phyloP scores from a whole-genome alignment of 2,329 filamentous ascomycete genomes.

The Fusarium robinianum region DNA sequence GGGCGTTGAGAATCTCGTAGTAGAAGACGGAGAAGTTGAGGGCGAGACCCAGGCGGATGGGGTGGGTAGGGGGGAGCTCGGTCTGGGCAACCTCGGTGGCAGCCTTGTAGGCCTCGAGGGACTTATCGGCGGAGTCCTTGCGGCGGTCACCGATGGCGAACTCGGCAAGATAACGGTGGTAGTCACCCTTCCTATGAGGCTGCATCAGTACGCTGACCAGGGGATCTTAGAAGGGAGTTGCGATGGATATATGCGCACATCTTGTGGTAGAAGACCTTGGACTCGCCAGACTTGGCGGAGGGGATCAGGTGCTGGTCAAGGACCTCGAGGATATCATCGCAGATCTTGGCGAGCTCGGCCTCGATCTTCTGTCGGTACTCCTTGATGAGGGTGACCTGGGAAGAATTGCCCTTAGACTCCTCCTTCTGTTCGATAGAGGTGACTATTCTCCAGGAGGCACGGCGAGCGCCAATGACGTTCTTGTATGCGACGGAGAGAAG shows the following conservation, averaged over 20 bases:
- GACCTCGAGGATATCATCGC: conserved; percentile 95
- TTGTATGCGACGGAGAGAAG: conserved; percentile 90
- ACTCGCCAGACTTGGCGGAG: conserved; percentile 94
- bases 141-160: conserved; percentile 92
- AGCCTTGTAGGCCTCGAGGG: conserved; percentile 98
- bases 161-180: conserved; percentile 94
- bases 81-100: conserved; percentile 98
- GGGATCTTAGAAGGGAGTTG: conserved; percentile 20
- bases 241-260: conserved; percentile 68
- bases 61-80: conserved; percentile 95
- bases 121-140: conserved; percentile 83
- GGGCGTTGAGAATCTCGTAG: conserved; percentile 99
- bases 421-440: conserved; percentile 99
- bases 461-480: conserved; percentile 95
- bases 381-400: conserved; percentile 91
- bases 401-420: conserved; percentile 96
- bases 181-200: conserved; percentile 83
- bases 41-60: conserved; percentile 94
- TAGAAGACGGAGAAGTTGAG: conserved; percentile 99
- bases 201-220: conserved; percentile 20
- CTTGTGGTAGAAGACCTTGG: conserved; percentile 99
- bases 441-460: conserved; percentile 99
- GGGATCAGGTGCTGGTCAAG: conserved; percentile 92
- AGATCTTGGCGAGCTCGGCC: conserved; percentile 94
- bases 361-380: conserved; percentile 99